Evolutionary conservation across 495 filamentous ascomycete genomes (phyloP), one percentile per base, ranked within the genome.

Genomic region (Sordaria brevicollis): DNA sequence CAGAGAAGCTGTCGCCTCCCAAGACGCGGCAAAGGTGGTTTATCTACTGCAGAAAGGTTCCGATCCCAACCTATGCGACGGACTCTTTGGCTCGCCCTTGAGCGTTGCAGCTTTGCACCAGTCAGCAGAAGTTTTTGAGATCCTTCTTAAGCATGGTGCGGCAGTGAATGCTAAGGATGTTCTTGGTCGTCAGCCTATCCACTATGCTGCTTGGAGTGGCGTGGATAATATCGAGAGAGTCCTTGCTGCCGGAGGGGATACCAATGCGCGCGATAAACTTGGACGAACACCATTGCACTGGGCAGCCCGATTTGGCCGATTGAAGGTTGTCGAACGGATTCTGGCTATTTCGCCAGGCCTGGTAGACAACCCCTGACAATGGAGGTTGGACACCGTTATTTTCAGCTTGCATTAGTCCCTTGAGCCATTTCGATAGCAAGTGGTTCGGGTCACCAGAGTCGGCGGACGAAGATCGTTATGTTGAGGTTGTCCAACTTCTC

Each of bases 401-500:
- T 39, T 39, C 37, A 5, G 37, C 37, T 17, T 39, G 37, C 15
- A 39, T 39, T 5, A 17, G 37, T 5, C 4, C 2, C 37, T 39
- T 17, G 5, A 0, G 0, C 11, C 6, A 4, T 5, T n/a, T 5
- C 11, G 1, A 17, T 0, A 1, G 0, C 4, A 17, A 0, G 2
- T 5, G 0, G 37, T n/a, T 39, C 37, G 37, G 15, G 0, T n/a
- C 0, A 5, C 37, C 37, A 39, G 15, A 39, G 37, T 3, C 1
- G 4, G 37, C 15, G n/a, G 37, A 5, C 13, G 4, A 39, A 39
- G 37, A 39, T 13, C 37, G n/a, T n/a, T n/a, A 39, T 5, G 4
- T 39, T 5, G 15, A n/a, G 4, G 37, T 39, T 5, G 5, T 39
- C 1, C 11, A 17, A 5, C 5, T 39, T n/a, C 37, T 39, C 15